These are phyloP conservation scores for Voacanga thouarsii DNA, from an alignment of 257 asterid species.

Conservation along the genomic window DNA sequence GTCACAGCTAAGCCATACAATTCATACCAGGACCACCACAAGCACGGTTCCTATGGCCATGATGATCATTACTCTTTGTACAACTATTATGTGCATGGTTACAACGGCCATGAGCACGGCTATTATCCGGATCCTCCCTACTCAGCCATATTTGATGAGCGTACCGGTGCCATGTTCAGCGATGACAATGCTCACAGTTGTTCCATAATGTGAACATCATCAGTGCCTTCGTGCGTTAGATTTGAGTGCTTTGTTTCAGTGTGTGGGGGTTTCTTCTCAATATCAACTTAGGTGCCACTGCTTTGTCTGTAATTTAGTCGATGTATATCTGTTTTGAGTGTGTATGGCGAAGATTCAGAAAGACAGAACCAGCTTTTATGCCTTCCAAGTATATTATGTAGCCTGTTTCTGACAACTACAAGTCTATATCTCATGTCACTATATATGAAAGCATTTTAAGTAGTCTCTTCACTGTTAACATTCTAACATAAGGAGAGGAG, in stretches of 20 bases:
- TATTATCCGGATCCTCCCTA: constrained; percentile 53
- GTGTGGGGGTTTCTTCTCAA: not conserved
- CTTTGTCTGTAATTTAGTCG: too few relatives aligned
- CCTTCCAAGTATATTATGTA: not conserved
- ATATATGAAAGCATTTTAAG: not conserved
- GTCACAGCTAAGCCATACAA: not conserved
- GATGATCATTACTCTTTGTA: constrained; percentile 34
- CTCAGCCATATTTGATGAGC: constrained; percentile 32
- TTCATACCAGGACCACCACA: not conserved
- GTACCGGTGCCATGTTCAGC: constrained; percentile 48
- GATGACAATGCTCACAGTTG: constrained; percentile 71
- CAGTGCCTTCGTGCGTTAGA: not conserved
- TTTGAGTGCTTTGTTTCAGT: not conserved
- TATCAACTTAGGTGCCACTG: not conserved
- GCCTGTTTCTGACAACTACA: not conserved
- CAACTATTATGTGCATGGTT: constrained; percentile 58
- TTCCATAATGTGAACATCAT: constrained; percentile 49
- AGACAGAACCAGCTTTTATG: too few relatives aligned
- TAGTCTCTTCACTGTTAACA: not conserved
- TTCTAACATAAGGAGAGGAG: not conserved
- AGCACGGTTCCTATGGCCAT: not conserved
- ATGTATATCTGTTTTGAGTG: too few relatives aligned
- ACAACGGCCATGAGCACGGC: constrained; percentile 55
- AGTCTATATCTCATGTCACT: not conserved
- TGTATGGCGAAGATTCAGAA: too few relatives aligned